Evolutionary conservation across 305 asterid species (phyloP).

Genomic region (Ajuga reptans): DNA sequence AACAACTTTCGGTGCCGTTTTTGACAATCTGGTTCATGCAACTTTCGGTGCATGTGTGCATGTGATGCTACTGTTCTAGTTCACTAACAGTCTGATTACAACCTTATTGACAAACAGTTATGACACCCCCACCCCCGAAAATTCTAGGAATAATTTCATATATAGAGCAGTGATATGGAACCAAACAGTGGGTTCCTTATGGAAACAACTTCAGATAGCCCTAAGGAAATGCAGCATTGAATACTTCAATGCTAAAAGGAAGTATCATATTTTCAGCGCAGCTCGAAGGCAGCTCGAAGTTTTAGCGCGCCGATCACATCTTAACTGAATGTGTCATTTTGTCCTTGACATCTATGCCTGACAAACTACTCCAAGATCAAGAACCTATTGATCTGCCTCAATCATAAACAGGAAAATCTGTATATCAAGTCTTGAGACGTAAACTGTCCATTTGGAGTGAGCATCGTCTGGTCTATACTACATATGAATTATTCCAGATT

Average conservation of each 20-base stretch:
- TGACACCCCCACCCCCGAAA: no score
- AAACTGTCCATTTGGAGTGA: not conserved
- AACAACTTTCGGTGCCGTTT: no score
- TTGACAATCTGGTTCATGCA: no score
- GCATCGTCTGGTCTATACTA: not conserved
- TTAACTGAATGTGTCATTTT: not conserved
- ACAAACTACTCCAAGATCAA: slow-evolving; percentile 1
- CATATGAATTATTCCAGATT: slow-evolving; percentile 10
- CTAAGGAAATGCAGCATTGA: not conserved
- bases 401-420: not conserved
- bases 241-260: not conserved
- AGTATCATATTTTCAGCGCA: not conserved
- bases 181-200: no score
- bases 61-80: no score
- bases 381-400: not conserved
- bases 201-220: not conserved
- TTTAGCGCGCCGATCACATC: not conserved
- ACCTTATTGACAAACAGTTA: slow-evolving; percentile 1
- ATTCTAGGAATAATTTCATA: no score
- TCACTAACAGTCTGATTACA: no score
- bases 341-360: not conserved
- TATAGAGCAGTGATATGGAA: no score
- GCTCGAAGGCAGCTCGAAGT: not conserved
- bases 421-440: slow-evolving; percentile 3
- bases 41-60: no score